Percentiles rank a stretch among this genome's conserved stretches.
These are phyloP conservation scores for Leccinellum luteum DNA, from an alignment of 768 basidiomycete genomes.

Conservation along the genomic window DNA sequence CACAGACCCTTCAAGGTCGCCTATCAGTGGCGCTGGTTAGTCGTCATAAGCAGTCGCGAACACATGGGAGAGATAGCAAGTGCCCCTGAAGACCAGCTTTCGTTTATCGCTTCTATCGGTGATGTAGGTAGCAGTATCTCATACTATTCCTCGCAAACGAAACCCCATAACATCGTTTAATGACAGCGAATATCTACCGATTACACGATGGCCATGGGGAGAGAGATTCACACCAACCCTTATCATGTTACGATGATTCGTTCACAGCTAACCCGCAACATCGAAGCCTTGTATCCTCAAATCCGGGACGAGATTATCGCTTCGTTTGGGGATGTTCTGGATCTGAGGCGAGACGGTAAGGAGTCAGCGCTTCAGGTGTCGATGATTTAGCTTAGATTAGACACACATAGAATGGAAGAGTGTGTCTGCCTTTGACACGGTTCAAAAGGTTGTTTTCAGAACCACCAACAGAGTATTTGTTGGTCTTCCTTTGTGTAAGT, in stretches of 20 bases:
- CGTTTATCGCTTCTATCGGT: constrained; percentile 27
- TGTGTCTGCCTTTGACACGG: neutral
- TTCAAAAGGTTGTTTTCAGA: neutral
- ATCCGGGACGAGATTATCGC: constrained; percentile 44
- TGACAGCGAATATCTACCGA: constrained; percentile 37
- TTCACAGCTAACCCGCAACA: constrained; percentile 34
- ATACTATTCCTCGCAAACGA: neutral
- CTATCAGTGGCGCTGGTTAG: neutral
- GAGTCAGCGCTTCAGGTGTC: neutral
- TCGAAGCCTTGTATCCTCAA: constrained; percentile 37
- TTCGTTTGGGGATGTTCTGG: constrained; percentile 41
- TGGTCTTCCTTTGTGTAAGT: neutral
- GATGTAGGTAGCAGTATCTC: constrained; percentile 30
- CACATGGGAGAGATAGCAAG: constrained; percentile 40
- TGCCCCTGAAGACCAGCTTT: constrained; percentile 38
- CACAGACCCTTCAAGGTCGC: neutral
- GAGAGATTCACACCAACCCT: constrained; percentile 15
- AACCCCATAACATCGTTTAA: neutral
- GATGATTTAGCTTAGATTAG: neutral
- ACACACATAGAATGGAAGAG: neutral
- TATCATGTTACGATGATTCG: constrained; percentile 31
- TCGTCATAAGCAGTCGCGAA: constrained; percentile 29
- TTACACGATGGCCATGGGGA: constrained; percentile 33
- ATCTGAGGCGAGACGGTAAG: constrained; percentile 1
- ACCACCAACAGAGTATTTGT: neutral